These are phyloP conservation scores for Scleromitrula shiraiana DNA, from an alignment of 2,329 filamentous ascomycete genomes.

Conservation along the genomic window DNA sequence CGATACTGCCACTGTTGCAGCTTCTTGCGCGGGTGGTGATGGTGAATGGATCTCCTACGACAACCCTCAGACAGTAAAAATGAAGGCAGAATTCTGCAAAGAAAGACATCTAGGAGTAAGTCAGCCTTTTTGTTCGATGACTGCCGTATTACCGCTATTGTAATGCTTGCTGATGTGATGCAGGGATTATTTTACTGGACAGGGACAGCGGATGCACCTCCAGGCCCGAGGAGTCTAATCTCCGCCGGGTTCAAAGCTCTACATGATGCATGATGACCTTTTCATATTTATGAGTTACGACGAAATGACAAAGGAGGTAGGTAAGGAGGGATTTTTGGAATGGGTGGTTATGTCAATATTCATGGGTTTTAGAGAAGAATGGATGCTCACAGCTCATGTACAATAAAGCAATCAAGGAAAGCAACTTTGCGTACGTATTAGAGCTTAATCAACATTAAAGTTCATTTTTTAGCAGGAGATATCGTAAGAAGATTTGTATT, in stretches of 20 bases:
- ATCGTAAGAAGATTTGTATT: too few relatives aligned
- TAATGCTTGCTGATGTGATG: background rate
- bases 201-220: conserved; percentile 59
- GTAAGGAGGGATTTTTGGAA: too few relatives aligned
- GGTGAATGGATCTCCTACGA: conserved; percentile 77
- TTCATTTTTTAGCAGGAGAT: too few relatives aligned
- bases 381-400: conserved; percentile 2
- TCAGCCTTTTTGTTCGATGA: background rate
- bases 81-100: conserved; percentile 67
- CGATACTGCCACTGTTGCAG: conserved; percentile 60
- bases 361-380: background rate
- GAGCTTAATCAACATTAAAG: background rate
- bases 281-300: conserved; percentile 3
- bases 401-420: conserved; percentile 2
- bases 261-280: conserved; percentile 30
- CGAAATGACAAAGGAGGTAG: background rate
- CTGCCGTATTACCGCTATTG: too few relatives aligned
- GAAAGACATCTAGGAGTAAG: conserved; percentile 57
- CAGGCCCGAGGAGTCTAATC: conserved; percentile 49
- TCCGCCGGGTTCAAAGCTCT: conserved; percentile 51
- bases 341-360: background rate
- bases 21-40: conserved; percentile 64
- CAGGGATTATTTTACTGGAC: conserved; percentile 77
- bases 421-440: background rate
- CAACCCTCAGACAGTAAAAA: conserved; percentile 65